Evolutionary conservation across 225 moss, liverwort and hornwort genomes (phyloP).

Genomic region (Asterella californica): DNA sequence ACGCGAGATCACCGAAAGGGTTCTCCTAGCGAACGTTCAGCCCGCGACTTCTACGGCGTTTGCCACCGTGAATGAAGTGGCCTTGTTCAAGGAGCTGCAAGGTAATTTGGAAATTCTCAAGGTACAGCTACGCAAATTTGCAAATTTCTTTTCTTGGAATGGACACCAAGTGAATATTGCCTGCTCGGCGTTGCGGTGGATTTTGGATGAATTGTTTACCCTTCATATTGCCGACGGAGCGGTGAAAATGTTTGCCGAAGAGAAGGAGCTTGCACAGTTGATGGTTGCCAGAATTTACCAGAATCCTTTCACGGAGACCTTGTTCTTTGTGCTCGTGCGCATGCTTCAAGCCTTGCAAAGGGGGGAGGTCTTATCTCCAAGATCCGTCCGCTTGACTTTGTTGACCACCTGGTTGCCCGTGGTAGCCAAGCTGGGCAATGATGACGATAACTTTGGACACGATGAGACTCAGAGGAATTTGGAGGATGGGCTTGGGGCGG

Average conservation of each 20-base stretch:
- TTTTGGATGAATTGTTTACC: slow-evolving; percentile 86
- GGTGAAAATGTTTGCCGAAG: slow-evolving; percentile 79
- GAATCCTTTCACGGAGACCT: slow-evolving; percentile 90
- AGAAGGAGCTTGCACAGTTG: slow-evolving; percentile 83
- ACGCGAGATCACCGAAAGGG: slow-evolving; percentile 83
- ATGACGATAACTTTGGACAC: slow-evolving; percentile 72
- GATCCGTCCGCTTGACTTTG: slow-evolving; percentile 65
- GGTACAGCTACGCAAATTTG: slow-evolving; percentile 77
- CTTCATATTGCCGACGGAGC: slow-evolving; percentile 88
- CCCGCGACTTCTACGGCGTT: slow-evolving; percentile 62
- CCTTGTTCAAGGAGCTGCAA: slow-evolving; percentile 75
- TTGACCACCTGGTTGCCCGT: slow-evolving; percentile 90
- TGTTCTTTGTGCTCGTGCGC: slow-evolving; percentile 74
- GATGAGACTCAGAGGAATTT: slow-evolving; percentile 64
- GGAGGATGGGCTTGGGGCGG: slow-evolving; percentile 65
- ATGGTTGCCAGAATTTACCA: slow-evolving; percentile 93
- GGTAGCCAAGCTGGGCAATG: slow-evolving; percentile 83
- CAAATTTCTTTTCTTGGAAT: slow-evolving; percentile 89
- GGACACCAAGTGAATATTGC: slow-evolving; percentile 69
- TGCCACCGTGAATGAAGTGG: slow-evolving; percentile 69
- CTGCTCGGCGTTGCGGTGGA: slow-evolving; percentile 85
- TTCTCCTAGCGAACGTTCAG: slow-evolving; percentile 83
- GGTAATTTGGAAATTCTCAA: slow-evolving; percentile 82
- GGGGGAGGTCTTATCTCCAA: slow-evolving; percentile 69
- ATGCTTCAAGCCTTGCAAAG: slow-evolving; percentile 83